Conservation (phyloP, 805 yeast genomes). For the Candida easanensis region DNA sequence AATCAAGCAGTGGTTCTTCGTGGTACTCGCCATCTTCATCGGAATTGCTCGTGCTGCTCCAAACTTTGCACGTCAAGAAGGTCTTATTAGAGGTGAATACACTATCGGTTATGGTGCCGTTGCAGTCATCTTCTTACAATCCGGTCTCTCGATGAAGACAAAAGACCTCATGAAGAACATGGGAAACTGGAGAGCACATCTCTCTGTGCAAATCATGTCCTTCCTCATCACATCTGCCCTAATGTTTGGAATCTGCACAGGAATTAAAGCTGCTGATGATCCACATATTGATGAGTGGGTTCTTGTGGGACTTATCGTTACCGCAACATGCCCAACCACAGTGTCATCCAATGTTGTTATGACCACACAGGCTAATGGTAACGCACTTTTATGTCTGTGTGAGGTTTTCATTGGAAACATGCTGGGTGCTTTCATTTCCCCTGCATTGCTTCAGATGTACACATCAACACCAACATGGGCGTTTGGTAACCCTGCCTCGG, state of each 20-base stretch:
- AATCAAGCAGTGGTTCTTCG: slow-evolving; percentile 68
- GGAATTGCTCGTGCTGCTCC: slow-evolving; percentile 79
- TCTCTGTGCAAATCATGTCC: slow-evolving; percentile 62
- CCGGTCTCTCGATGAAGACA: slow-evolving; percentile 78
- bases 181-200: slow-evolving; percentile 79
- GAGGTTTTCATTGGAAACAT: slow-evolving; percentile 85
- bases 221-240: slow-evolving; percentile 70
- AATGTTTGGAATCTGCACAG: slow-evolving; percentile 70
- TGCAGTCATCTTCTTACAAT: slow-evolving; percentile 76
- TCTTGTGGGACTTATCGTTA: slow-evolving; percentile 75
- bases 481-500: slow-evolving; percentile 78
- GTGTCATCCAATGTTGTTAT: slow-evolving; percentile 90
- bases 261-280: slow-evolving; percentile 57
- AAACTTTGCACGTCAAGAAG: slow-evolving; percentile 80
- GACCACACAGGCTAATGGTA: slow-evolving; percentile 85
- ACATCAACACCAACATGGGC: slow-evolving; percentile 52
- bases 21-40: slow-evolving; percentile 66
- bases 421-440: slow-evolving; percentile 84
- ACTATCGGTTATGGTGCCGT: slow-evolving; percentile 84
- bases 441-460: slow-evolving; percentile 78
- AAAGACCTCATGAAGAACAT: slow-evolving; percentile 58
- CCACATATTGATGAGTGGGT: slow-evolving; percentile 69
- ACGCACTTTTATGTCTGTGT: slow-evolving; percentile 71
- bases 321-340: slow-evolving; percentile 89
- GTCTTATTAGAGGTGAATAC: slow-evolving; percentile 70